Percentiles rank a stretch among this genome's conserved stretches.
Conservation (phyloP, 148 eudicot genomes). For the Chenopodium suecicum region DNA sequence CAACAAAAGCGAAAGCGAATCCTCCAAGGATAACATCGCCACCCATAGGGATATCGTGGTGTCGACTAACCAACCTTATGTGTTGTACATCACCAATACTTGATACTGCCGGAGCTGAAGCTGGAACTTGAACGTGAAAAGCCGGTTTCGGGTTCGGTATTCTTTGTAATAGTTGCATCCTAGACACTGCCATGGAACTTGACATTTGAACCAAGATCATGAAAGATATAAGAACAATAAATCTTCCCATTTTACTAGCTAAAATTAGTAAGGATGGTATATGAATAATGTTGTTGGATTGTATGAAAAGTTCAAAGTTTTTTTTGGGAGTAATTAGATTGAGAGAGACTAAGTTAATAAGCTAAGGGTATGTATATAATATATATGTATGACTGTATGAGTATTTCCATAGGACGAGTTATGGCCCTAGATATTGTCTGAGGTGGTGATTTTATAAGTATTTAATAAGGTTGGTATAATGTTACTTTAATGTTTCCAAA, state of each 20-base stretch:
- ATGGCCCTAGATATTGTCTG: constrained; percentile 16
- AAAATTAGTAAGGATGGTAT: not conserved
- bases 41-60: constrained; percentile 29
- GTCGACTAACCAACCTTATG: constrained; percentile 23
- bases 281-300: no score
- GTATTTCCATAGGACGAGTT: not conserved
- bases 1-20: constrained; percentile 44
- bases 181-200: constrained; percentile 15
- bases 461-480: not conserved
- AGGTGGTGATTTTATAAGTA: constrained; percentile 5
- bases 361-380: not conserved
- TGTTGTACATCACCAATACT: constrained; percentile 19
- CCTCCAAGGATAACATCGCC: constrained; percentile 67
- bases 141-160: not conserved
- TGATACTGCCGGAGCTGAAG: constrained; percentile 2
- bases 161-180: not conserved
- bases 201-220: constrained; percentile 19
- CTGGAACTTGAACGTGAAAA: constrained; percentile 13
- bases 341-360: not conserved
- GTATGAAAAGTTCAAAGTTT: not conserved
- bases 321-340: constrained; percentile 6
- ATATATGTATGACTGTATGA: not conserved
- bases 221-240: not conserved
- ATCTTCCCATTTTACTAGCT: constrained; percentile 12
- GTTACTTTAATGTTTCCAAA: constrained; percentile 1